These are phyloP conservation scores for Lotus japonicus DNA, from an alignment of 306 rosid genomes.

Conservation along the genomic window DNA sequence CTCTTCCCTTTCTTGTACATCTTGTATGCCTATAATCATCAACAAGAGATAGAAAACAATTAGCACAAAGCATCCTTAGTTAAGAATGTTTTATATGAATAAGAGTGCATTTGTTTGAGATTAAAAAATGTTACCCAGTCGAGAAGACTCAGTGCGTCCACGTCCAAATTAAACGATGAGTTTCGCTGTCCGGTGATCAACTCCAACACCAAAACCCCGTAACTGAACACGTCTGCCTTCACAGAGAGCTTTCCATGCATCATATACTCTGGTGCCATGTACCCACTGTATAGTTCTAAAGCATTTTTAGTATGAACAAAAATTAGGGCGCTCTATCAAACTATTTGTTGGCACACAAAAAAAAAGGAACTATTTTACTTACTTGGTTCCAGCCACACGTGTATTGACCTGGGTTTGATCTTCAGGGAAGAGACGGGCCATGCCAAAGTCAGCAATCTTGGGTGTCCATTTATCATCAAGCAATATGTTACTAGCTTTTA, in stretches of 20 bases:
- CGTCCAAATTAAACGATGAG: conserved; percentile 26
- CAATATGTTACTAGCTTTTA: conserved; percentile 84
- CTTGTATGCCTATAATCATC: conserved; percentile 61
- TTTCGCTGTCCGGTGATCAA: conserved; percentile 71
- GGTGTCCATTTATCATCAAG: conserved; percentile 90
- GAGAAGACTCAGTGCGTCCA: conserved; percentile 26
- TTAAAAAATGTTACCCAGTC: conserved; percentile 31
- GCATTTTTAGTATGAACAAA: not conserved
- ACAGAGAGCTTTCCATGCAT: conserved; percentile 77
- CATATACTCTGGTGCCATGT: conserved; percentile 93
- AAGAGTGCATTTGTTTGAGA: conserved; percentile 9
- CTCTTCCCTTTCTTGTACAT: conserved; percentile 73
- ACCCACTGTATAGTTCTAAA: conserved; percentile 51
- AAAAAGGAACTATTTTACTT: too few relatives aligned
- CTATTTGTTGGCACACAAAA: too few relatives aligned
- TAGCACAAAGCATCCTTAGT: conserved; percentile 2
- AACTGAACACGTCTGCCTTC: conserved; percentile 86
- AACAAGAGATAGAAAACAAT: not conserved
- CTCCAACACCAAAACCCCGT: conserved; percentile 82
- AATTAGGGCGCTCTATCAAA: too few relatives aligned
- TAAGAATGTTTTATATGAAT: conserved; percentile 3
- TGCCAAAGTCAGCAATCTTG: conserved; percentile 95
- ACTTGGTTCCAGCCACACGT: conserved; percentile 98
- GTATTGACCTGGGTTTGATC: conserved; percentile 88
- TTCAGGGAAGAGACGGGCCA: conserved; percentile 99